phyloP scores from a whole-genome alignment of 1,284 basidiomycete species.

The Pulveroboletus sp. region DNA sequence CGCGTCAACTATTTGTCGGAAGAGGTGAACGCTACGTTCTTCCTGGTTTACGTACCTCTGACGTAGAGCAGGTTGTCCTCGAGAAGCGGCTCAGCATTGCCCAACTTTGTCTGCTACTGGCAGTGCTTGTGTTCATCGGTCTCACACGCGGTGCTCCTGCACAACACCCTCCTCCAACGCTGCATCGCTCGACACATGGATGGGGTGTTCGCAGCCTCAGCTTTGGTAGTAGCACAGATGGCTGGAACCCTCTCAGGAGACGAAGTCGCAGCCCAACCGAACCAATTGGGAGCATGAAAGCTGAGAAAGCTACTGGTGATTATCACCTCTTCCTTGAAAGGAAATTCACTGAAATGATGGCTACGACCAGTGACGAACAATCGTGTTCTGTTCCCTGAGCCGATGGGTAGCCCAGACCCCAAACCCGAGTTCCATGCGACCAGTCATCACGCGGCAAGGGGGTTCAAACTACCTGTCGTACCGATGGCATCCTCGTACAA shows the following conservation, averaged over 20 bases:
- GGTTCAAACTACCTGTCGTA: not conserved
- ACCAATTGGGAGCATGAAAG: constrained; percentile 5
- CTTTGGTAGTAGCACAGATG: constrained; percentile 44
- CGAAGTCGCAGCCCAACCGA: constrained; percentile 40
- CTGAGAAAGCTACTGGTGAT: constrained; percentile 19
- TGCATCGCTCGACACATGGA: constrained; percentile 43
- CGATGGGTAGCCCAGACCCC: not conserved
- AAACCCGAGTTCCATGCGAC: not conserved
- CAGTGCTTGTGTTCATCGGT: constrained; percentile 80
- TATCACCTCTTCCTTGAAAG: constrained; percentile 2
- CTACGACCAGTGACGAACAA: not conserved
- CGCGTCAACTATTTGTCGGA: constrained; percentile 72
- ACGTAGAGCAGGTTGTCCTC: constrained; percentile 59
- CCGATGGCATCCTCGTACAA: constrained; percentile 16
- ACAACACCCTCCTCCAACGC: constrained; percentile 12
- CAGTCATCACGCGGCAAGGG: not conserved
- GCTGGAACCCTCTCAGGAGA: constrained; percentile 33
- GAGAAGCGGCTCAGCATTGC: constrained; percentile 85
- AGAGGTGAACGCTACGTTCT: constrained; percentile 52
- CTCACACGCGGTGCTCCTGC: constrained; percentile 66
- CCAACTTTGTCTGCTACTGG: constrained; percentile 76
- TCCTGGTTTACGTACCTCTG: not conserved
- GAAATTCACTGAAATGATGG: not conserved
- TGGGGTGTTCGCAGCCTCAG: constrained; percentile 58
- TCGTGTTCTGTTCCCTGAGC: not conserved